phyloP scores from a whole-genome alignment of 257 asterid genomes.

The Oldenlandia corymbosa region DNA sequence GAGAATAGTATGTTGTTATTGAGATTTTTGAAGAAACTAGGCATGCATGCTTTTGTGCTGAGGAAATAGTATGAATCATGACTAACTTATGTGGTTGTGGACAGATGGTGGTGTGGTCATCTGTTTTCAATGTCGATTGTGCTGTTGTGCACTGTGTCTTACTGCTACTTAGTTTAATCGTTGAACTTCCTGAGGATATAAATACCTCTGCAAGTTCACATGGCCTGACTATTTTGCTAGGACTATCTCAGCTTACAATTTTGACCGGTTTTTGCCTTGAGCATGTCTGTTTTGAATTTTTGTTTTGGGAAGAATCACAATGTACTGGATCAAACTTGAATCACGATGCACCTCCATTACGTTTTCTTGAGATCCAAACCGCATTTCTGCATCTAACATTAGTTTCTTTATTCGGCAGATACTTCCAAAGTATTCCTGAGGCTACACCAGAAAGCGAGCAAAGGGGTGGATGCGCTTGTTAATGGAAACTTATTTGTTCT shows the following conservation, averaged over 20 bases:
- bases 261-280: not conserved
- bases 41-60: no score
- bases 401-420: constrained; percentile 39
- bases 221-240: not conserved
- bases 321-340: not conserved
- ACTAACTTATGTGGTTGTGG: no score
- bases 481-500: constrained; percentile 18
- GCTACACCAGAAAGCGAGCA: constrained; percentile 72
- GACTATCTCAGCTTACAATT: not conserved
- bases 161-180: no score
- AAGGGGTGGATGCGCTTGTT: constrained; percentile 90
- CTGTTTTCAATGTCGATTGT: no score
- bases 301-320: not conserved
- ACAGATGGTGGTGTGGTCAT: no score
- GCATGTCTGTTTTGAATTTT: not conserved
- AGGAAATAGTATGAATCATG: no score
- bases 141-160: no score
- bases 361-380: not conserved
- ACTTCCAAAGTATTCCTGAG: constrained; percentile 85
- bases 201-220: no score
- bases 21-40: not conserved
- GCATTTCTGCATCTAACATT: constrained; percentile 3
- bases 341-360: not conserved
- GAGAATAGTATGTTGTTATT: no score
- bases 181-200: not conserved